These are phyloP conservation scores for Botrytis cinerea DNA, from an alignment of 2,329 filamentous ascomycete species.

Conservation along the genomic window DNA sequence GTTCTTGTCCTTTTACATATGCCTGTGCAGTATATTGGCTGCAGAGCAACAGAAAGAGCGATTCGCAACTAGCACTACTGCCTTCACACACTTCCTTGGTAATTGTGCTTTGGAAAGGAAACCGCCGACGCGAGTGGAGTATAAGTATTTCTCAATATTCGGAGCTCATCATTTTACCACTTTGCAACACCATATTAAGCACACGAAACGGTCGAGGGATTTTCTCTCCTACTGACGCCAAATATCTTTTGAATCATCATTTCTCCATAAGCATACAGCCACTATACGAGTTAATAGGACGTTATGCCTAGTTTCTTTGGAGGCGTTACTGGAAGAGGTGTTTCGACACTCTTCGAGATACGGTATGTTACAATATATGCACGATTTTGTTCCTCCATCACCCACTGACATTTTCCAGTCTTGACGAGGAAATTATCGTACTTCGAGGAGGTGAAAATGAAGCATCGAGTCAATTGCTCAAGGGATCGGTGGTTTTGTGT, in stretches of 20 bases:
- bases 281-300: conserved; percentile 2
- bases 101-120: neutral
- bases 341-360: conserved; percentile 44
- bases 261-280: neutral
- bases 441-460: conserved; percentile 76
- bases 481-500: conserved; percentile 73
- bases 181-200: neutral
- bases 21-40: neutral
- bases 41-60: conserved; percentile 1
- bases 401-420: conserved; percentile 48
- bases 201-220: neutral
- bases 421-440: conserved; percentile 78
- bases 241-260: neutral
- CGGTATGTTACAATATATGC: conserved; percentile 35
- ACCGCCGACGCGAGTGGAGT: neutral
- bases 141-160: conserved; percentile 1
- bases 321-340: conserved; percentile 40
- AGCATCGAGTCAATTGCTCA: conserved; percentile 72
- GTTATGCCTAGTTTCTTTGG: conserved; percentile 41
- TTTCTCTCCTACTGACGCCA: neutral
- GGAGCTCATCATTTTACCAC: neutral
- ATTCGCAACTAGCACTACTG: neutral
- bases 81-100: neutral
- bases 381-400: conserved; percentile 22
- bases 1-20: neutral